phyloP scores from a whole-genome alignment of 129 eudicot genomes.

The Flaveria linearis region DNA sequence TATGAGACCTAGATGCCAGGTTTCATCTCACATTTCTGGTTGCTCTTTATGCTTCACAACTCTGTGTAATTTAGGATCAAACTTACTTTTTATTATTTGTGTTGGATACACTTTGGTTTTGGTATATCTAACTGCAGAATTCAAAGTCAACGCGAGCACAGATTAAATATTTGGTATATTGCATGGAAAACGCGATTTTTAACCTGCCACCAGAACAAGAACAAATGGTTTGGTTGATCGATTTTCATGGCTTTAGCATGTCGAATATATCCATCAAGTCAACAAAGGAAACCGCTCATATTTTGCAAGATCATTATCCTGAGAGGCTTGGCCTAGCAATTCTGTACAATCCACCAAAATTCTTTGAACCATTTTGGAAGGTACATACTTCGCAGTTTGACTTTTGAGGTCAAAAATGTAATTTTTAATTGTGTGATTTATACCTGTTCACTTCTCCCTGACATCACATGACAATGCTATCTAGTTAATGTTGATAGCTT shows the following conservation, averaged over 20 bases:
- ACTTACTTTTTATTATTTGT: neutral
- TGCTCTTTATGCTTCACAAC: neutral
- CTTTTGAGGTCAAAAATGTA: slow-evolving; percentile 14
- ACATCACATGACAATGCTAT: neutral
- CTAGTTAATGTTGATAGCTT: neutral
- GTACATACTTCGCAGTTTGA: slow-evolving; percentile 38
- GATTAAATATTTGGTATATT: slow-evolving; percentile 80
- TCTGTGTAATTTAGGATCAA: neutral
- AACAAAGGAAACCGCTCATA: slow-evolving; percentile 80
- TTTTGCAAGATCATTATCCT: slow-evolving; percentile 92
- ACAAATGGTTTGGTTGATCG: slow-evolving; percentile 98
- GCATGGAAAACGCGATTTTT: slow-evolving; percentile 91
- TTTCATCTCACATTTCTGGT: slow-evolving; percentile 31
- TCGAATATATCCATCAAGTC: slow-evolving; percentile 68
- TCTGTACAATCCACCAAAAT: slow-evolving; percentile 78
- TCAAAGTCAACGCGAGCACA: slow-evolving; percentile 76
- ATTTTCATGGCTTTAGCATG: slow-evolving; percentile 72
- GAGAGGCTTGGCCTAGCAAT: slow-evolving; percentile 95
- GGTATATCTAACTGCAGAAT: slow-evolving; percentile 56
- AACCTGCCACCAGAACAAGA: slow-evolving; percentile 73
- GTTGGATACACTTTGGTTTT: slow-evolving; percentile 18
- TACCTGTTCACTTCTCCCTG: neutral
- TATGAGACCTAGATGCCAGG: slow-evolving; percentile 96
- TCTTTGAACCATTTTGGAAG: slow-evolving; percentile 95
- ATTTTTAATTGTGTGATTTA: neutral